phyloP scores from a whole-genome alignment of 345 rosid species.

The Hibiscus tridactylites region DNA sequence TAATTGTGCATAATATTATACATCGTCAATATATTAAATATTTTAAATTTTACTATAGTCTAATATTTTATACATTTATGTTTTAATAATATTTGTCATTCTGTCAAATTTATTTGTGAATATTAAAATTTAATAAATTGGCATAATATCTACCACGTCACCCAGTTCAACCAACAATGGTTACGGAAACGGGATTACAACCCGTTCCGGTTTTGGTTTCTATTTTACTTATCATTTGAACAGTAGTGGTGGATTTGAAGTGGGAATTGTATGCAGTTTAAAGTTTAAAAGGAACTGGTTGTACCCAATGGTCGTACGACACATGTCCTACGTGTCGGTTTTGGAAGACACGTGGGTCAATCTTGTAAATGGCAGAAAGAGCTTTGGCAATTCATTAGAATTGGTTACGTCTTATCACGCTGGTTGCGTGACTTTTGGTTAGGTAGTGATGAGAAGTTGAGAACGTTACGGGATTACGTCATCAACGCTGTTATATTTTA shows the following conservation, averaged over 20 bases:
- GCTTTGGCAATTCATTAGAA: constrained; percentile 8
- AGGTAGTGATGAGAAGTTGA: constrained; percentile 13
- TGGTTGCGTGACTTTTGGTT: constrained; percentile 26
- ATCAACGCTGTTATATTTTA: not conserved
- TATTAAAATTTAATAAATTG: too few relatives aligned
- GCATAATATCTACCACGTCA: too few relatives aligned
- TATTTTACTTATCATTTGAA: not conserved
- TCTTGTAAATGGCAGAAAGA: not conserved
- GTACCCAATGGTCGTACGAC: not conserved
- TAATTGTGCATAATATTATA: too few relatives aligned
- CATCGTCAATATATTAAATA: too few relatives aligned
- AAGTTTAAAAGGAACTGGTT: not conserved
- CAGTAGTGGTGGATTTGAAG: constrained; percentile 12
- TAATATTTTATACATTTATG: constrained; percentile 4
- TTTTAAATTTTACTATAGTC: too few relatives aligned
- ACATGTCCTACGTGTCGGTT: not conserved
- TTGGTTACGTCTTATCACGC: constrained; percentile 25
- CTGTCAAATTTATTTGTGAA: too few relatives aligned
- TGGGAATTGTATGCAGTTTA: not conserved
- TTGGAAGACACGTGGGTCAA: constrained; percentile 4
- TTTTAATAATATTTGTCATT: too few relatives aligned
- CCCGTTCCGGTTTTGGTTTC: not conserved
- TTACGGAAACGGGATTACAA: constrained; percentile 8
- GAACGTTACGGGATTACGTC: constrained; percentile 20
- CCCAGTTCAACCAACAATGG: not conserved